These are phyloP conservation scores for Vigna nakashimae DNA, from an alignment of 306 rosid genomes.

Conservation along the genomic window DNA sequence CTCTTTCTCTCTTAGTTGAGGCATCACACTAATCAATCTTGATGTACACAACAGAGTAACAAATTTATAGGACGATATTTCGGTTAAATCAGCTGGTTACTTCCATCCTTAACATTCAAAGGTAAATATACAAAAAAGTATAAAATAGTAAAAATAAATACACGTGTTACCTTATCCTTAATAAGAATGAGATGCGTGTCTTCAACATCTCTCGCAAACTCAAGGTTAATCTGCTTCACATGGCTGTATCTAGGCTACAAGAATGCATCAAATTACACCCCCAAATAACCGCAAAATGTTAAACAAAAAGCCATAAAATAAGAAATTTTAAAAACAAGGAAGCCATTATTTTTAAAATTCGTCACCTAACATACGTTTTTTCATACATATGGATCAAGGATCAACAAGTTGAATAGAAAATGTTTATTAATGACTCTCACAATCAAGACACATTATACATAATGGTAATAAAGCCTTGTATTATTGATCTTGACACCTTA, in stretches of 20 bases:
- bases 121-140: not conserved
- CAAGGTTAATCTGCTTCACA: slow-evolving; percentile 72
- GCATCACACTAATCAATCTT: not conserved
- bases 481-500: not conserved
- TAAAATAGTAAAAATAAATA: not conserved
- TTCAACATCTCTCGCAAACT: slow-evolving; percentile 80
- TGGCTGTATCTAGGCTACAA: slow-evolving; percentile 68
- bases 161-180: slow-evolving; percentile 61
- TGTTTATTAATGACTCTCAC: too few relatives aligned
- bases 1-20: not conserved
- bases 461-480: not conserved
- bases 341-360: not conserved
- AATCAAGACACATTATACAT: too few relatives aligned
- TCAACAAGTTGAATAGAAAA: too few relatives aligned
- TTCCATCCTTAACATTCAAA: slow-evolving; percentile 14
- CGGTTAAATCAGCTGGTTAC: not conserved
- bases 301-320: slow-evolving; percentile 11
- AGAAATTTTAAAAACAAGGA: not conserved
- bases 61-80: not conserved
- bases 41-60: not conserved
- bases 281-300: slow-evolving; percentile 36
- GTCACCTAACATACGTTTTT: too few relatives aligned
- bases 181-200: slow-evolving; percentile 71
- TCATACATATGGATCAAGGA: too few relatives aligned
- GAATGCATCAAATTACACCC: slow-evolving; percentile 38